phyloP scores from a whole-genome alignment of 2,329 filamentous ascomycete species.

The Pyricularia grisea region DNA sequence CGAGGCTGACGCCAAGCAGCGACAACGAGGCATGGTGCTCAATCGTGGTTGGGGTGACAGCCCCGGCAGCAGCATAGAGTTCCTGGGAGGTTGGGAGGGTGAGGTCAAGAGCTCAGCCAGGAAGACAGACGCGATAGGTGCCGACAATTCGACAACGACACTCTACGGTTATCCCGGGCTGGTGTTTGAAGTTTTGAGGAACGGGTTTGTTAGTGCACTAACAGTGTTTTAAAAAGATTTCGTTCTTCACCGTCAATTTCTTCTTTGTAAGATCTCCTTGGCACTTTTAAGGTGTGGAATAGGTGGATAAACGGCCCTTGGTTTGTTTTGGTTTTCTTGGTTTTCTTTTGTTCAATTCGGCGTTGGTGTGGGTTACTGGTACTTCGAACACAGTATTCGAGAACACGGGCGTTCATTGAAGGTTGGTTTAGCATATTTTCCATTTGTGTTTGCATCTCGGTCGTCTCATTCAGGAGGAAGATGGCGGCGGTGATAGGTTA shows the following conservation, averaged over 20 bases:
- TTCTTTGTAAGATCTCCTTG: not conserved
- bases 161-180: slow-evolving; percentile 89
- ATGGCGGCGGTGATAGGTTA: not conserved
- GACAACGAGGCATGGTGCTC: slow-evolving; percentile 70
- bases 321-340: not conserved
- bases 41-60: slow-evolving; percentile 89
- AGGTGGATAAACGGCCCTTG: not conserved
- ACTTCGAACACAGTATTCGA: not conserved
- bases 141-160: slow-evolving; percentile 60
- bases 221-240: slow-evolving; percentile 64
- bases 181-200: slow-evolving; percentile 93
- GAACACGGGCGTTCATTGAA: not conserved
- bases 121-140: slow-evolving; percentile 29
- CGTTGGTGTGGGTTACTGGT: not conserved
- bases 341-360: not conserved
- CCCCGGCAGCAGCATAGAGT: slow-evolving; percentile 80
- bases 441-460: not conserved
- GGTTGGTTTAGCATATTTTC: not conserved
- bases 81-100: slow-evolving; percentile 80
- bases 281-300: not conserved
- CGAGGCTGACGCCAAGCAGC: slow-evolving; percentile 37
- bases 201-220: slow-evolving; percentile 78
- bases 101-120: slow-evolving; percentile 22
- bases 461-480: not conserved
- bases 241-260: slow-evolving; percentile 1